These are phyloP conservation scores for Linnemannia hyalina DNA, from an alignment of 192 early-diverging fungal genomes.

Conservation along the genomic window DNA sequence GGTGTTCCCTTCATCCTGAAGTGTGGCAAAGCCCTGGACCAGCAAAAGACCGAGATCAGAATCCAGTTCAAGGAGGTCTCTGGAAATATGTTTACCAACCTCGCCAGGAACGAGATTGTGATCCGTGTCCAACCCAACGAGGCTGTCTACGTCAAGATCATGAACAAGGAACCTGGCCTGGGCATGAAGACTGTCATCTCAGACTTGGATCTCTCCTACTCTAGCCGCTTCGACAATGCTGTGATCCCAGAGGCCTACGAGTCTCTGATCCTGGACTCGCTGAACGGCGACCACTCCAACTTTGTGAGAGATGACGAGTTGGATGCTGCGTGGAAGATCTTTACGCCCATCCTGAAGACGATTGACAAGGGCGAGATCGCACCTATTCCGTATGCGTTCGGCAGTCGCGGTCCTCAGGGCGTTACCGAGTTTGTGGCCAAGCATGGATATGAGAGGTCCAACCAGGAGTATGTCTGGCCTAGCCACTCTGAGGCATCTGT, in stretches of 20 bases:
- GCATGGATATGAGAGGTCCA: constrained; percentile 59
- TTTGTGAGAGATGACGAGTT: constrained; percentile 95
- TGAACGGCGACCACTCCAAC: constrained; percentile 95
- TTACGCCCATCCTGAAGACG: constrained; percentile 94
- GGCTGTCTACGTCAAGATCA: constrained; percentile 97
- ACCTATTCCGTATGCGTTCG: constrained; percentile 83
- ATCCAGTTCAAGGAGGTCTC: constrained; percentile 96
- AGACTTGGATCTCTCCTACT: constrained; percentile 95
- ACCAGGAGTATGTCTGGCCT: constrained; percentile 65
- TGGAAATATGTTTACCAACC: constrained; percentile 81
- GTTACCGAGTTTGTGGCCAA: constrained; percentile 83
- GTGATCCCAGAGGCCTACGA: constrained; percentile 99
- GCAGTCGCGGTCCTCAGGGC: constrained; percentile 85
- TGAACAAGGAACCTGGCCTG: constrained; percentile 95
- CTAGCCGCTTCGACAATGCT: constrained; percentile 86
- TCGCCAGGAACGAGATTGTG: constrained; percentile 95
- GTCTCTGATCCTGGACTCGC: constrained; percentile 90
- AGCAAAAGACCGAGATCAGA: constrained; percentile 94
- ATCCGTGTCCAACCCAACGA: constrained; percentile 95
- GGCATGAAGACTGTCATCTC: constrained; percentile 86
- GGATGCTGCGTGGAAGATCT: constrained; percentile 97
- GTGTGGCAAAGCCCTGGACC: constrained; percentile 92
- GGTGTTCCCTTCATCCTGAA: constrained; percentile 91
- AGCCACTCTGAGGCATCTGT: constrained; percentile 31
- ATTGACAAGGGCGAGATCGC: constrained; percentile 65